Evolutionary conservation across 2,329 filamentous ascomycete genomes (phyloP).

Genomic region (Monilinia polystroma): DNA sequence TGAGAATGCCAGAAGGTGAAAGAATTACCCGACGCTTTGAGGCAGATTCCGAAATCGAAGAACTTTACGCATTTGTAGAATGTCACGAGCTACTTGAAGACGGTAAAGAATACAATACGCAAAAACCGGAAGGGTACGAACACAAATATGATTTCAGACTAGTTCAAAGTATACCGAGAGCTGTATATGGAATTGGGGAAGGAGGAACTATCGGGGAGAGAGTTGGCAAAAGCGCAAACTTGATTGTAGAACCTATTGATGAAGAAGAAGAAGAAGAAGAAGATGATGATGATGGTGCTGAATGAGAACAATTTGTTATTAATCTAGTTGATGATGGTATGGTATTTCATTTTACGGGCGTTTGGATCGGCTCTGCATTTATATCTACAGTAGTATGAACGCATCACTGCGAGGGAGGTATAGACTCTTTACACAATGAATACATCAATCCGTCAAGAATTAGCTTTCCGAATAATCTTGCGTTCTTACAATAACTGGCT

Average conservation of each 20-base stretch:
- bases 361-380: conserved; percentile 4
- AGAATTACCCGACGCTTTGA: conserved; percentile 75
- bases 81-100: conserved; percentile 69
- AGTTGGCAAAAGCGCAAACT: conserved; percentile 79
- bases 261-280: conserved; percentile 39
- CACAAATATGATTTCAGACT: conserved; percentile 85
- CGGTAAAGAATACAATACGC: conserved; percentile 31
- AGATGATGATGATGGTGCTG: conserved; percentile 31
- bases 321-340: neutral
- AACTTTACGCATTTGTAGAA: conserved; percentile 91
- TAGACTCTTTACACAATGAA: conserved; percentile 15
- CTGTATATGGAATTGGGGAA: conserved; percentile 70
- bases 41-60: conserved; percentile 67
- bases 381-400: conserved; percentile 4
- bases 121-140: conserved; percentile 64
- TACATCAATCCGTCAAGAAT: neutral
- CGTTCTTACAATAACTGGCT: neutral
- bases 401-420: conserved; percentile 18
- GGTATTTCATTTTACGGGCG: neutral
- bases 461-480: neutral
- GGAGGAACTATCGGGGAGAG: conserved; percentile 66
- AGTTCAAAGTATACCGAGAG: conserved; percentile 80
- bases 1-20: conserved; percentile 63
- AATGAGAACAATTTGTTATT: neutral
- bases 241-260: conserved; percentile 77